Evolutionary conservation across 805 yeast genomes (phyloP).

Genomic region (Starmerella stellata): DNA sequence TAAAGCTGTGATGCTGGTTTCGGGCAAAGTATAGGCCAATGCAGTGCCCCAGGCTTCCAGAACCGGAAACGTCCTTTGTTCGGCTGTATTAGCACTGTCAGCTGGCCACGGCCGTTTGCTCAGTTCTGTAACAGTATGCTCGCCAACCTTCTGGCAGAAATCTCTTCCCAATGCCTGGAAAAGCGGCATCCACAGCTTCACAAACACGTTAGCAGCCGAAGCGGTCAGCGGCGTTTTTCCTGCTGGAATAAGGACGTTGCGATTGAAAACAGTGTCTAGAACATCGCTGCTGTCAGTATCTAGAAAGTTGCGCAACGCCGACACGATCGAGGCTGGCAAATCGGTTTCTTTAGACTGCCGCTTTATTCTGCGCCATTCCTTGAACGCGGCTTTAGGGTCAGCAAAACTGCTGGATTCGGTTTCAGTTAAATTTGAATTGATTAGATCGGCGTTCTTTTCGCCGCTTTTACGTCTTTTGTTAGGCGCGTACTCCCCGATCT

Average conservation of each 20-base stretch:
- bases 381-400: conserved; percentile 26
- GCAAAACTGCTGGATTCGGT: conserved; percentile 17
- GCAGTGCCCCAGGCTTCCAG: conserved; percentile 14
- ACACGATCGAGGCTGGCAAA: conserved; percentile 2
- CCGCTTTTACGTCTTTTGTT: no score
- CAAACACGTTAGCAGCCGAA: conserved; percentile 1
- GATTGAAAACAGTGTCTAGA: conserved; percentile 10
- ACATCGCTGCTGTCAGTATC: conserved; percentile 3
- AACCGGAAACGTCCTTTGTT: conserved; percentile 3
- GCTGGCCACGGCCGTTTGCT: no score
- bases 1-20: neutral
- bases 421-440: conserved; percentile 10
- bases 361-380: conserved; percentile 31
- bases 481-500: conserved; percentile 5
- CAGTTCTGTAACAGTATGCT: conserved; percentile 11
- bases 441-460: neutral
- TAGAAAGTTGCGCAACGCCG: conserved; percentile 3
- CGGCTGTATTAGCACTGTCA: neutral
- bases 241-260: conserved; percentile 15
- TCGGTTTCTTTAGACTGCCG: conserved; percentile 29
- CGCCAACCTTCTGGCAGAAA: conserved; percentile 7
- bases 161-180: conserved; percentile 7
- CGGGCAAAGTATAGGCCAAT: conserved; percentile 4
- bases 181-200: conserved; percentile 15
- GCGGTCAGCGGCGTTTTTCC: no score